Base-by-base conservation (phyloP, 805 yeast species). In the Yamadazyma sp. region DNA sequence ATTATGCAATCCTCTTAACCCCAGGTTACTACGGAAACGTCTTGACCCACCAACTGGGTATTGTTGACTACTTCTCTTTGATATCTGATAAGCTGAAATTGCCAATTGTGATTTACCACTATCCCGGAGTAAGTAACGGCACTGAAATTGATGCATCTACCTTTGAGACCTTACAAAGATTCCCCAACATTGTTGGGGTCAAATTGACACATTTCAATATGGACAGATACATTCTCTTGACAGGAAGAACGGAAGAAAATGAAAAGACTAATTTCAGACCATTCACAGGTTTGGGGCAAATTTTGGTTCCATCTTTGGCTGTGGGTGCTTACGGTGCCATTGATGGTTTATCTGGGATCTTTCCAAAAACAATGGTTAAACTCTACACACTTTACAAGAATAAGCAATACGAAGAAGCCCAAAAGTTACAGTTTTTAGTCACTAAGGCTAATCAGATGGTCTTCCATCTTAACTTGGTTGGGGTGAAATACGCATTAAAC, bases 101-200 rank as follows among this genome's bases (percentile, higher is more conserved):
- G n/a, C 71, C 71, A n/a, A 49, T 66, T 5, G 37, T 64, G 26
- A 56, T 66, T 26, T 64, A 66, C 42, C 48, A 62, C 24, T 65
- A 60, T 38, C 70, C 70, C 12, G 68, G 66, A 5, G 63, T 59
- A 6, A 33, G 59, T 29, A 65, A 65, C 26, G 61, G 60, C 16
- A 55, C 62, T 22, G 56, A 54, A 8, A 42, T 61, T 24, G 39
- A 42, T 5, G 30, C 45, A 8, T 52, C 53, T 19, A 52, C 64
- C 10, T 54, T 53, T 35, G 53, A 53, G 30, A 37, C 16, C 10
- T 49, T 63, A 12, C 49, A 54, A 19, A 45, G 46, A 26, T 67
- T 60, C 40, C 60, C 61, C 12, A 55, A 60, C 15, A 60, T 64
- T 33, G 61, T 64, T 21, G 72, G 67, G 7, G 44, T 59, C 26